Evolutionary conservation across 305 asterid genomes (phyloP), one percentile per base, ranked within the genome.

Genomic region (Ajuga reptans): DNA sequence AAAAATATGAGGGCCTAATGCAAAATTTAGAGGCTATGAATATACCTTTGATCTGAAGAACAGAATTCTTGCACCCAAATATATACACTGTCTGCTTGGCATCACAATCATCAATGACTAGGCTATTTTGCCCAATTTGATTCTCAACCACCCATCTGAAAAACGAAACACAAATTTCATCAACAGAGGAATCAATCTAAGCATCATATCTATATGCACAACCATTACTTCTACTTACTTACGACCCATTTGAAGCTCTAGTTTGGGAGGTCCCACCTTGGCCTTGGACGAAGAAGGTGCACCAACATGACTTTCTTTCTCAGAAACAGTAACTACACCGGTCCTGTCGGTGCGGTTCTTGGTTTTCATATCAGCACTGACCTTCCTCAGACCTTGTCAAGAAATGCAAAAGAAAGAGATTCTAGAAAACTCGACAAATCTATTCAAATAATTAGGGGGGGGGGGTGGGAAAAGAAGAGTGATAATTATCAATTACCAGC

Each of bases 231-330:
- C 69, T 41, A 84, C 96, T 84, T 79, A 93, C 99, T 93, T 93
- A 63, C 99, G 92, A 74, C 99, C 99, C 92, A 93, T 86, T 79
- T 89, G 90, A 75, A 90, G 96, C 84, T 93, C 99, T 12, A 93
- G 39, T 68, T 86, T 89, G 16, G 97, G 96, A 76, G 95, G 95
- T 68, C 94, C 95, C 9, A 76, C 60, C 81, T 86, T 93, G 49
- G 95, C 64, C 82, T 86, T 90, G 52, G 95, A 69, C 75, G 73
- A 15, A 43, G 85, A 39, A 64, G 91, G 61, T 15, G 87, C 43
- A 49, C 24, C 71, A 74, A 68, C 64, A 0, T 66, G 84, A 24
- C 61, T 68, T 73, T 79, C 93, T 66, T 93, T 90, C 75, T 89
- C 89, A 55, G 82, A 29, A 74, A 65, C 75, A 74, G 53, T 68